phyloP scores from a whole-genome alignment of 108 stramenopile genomes.

The Cyclotella atomus region DNA sequence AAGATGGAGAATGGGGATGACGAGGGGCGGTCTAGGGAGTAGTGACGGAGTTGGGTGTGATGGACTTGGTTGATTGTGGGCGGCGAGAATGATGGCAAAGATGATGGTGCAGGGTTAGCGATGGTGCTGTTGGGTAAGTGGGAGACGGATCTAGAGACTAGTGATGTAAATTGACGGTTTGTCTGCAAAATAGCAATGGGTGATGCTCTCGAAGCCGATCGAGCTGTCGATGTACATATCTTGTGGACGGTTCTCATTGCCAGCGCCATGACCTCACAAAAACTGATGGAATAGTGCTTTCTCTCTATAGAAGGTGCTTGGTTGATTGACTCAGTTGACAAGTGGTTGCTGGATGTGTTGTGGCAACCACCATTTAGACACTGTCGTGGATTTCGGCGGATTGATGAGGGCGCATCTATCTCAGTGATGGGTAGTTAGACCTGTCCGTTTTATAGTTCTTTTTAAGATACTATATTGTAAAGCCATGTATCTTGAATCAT shows the following conservation, averaged over 20 bases:
- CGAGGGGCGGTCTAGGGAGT: constrained; percentile 48
- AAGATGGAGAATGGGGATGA: constrained; percentile 32
- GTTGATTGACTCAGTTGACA: no score
- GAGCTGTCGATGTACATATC: constrained; percentile 19
- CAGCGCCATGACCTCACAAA: no score
- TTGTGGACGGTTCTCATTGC: constrained; percentile 8
- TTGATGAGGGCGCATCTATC: no score
- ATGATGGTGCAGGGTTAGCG: neutral
- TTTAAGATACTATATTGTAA: no score
- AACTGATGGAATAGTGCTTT: no score
- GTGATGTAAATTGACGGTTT: neutral
- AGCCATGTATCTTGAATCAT: no score
- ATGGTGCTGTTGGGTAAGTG: neutral
- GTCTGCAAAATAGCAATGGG: neutral
- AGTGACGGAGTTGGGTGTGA: constrained; percentile 23
- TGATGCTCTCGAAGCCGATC: neutral
- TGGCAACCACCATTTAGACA: no score
- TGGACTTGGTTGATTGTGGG: neutral
- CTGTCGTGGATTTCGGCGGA: no score
- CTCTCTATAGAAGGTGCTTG: no score
- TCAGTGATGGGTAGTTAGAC: no score
- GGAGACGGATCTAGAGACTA: neutral
- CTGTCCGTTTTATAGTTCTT: no score
- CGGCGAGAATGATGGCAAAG: neutral
- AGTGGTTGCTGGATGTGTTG: no score